Conservation (phyloP, 441 rosid species). For the Euphorbia celastroides region DNA sequence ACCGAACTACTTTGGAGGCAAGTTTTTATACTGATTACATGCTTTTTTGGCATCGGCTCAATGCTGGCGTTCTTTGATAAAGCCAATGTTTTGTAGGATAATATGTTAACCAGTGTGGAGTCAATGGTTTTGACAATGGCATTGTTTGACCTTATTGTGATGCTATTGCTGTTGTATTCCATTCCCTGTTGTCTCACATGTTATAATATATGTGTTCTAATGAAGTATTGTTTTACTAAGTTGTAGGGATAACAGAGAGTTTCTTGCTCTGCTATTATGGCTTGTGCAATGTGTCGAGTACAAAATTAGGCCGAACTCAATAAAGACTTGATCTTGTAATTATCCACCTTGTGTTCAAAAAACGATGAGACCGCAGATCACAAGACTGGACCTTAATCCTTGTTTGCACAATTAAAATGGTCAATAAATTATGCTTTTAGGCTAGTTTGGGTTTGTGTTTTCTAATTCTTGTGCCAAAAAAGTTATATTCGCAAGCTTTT, state of each 20-base stretch:
- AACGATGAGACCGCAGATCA: too few species aligned
- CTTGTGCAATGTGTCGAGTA: too few species aligned
- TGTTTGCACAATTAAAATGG: too few species aligned
- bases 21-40: conserved; percentile 5
- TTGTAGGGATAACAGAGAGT: not conserved
- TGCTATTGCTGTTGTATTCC: not conserved
- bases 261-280: not conserved
- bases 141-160: not conserved
- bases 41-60: conserved; percentile 40
- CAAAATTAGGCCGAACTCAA: too few species aligned
- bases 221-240: not conserved
- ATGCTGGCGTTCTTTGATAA: conserved; percentile 31
- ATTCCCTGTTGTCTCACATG: not conserved
- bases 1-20: not conserved
- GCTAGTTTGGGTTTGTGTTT: too few species aligned
- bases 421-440: too few species aligned
- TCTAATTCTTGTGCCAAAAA: too few species aligned
- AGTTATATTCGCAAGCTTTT: too few species aligned
- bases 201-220: not conserved
- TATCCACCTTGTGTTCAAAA: too few species aligned
- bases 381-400: too few species aligned
- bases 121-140: conserved; percentile 10
- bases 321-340: too few species aligned
- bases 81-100: conserved; percentile 17
- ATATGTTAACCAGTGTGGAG: conserved; percentile 20